phyloP scores from a whole-genome alignment of 2,329 filamentous ascomycete species.

The Colletotrichum echinochloae region DNA sequence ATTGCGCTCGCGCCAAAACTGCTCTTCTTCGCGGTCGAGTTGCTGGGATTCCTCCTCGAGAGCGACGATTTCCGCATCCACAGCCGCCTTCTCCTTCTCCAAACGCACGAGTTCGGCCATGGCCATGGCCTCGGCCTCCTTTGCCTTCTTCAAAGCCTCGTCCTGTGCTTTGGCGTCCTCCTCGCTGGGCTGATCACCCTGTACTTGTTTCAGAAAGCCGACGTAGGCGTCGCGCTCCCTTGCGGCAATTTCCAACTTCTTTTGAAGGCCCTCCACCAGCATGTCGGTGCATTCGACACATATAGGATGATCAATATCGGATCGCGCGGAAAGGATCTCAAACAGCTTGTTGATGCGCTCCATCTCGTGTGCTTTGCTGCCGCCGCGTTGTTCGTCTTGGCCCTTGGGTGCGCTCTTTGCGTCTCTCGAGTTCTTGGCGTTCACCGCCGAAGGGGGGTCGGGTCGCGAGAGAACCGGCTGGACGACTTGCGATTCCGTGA shows the following conservation, averaged over 20 bases:
- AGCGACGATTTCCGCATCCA: slow-evolving; percentile 83
- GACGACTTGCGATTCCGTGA: slow-evolving; percentile 82
- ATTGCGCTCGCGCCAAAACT: slow-evolving; percentile 92
- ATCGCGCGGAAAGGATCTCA: slow-evolving; percentile 90
- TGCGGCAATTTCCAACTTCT: slow-evolving; percentile 78
- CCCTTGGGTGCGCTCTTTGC: slow-evolving; percentile 40
- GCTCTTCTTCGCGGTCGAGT: slow-evolving; percentile 85
- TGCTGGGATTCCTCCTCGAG: slow-evolving; percentile 84
- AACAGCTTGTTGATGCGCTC: slow-evolving; percentile 82
- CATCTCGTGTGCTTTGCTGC: slow-evolving; percentile 68
- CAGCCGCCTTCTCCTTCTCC: slow-evolving; percentile 81
- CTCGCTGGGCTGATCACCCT: slow-evolving; percentile 79
- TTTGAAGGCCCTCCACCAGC: slow-evolving; percentile 86
- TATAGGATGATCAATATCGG: slow-evolving; percentile 95
- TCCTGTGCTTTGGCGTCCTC: slow-evolving; percentile 78
- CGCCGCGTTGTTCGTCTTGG: slow-evolving; percentile 55
- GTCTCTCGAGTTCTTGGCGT: slow-evolving; percentile 38
- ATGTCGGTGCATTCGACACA: slow-evolving; percentile 95
- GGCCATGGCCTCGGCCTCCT: slow-evolving; percentile 75
- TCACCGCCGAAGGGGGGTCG: slow-evolving; percentile 31
- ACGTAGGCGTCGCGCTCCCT: slow-evolving; percentile 92
- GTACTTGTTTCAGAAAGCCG: slow-evolving; percentile 83
- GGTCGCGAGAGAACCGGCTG: slow-evolving; percentile 45
- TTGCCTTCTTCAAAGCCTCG: slow-evolving; percentile 67
- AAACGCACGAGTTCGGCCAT: slow-evolving; percentile 81